These are phyloP conservation scores for Nakazawaea holstii DNA, from an alignment of 805 yeast genomes.

Conservation along the genomic window DNA sequence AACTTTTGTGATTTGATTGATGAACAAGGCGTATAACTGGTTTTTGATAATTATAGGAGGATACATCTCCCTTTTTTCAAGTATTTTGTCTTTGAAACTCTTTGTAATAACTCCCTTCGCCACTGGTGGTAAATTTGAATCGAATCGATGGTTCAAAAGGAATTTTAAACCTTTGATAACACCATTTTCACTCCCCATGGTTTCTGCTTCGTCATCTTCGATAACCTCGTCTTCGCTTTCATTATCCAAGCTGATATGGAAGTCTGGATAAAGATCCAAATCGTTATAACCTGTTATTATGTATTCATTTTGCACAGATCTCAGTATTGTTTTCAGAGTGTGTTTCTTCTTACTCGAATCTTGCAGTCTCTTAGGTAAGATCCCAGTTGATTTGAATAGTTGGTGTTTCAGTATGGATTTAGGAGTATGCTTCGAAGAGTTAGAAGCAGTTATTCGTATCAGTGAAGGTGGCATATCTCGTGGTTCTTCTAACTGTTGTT, in stretches of 20 bases:
- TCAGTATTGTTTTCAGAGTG: not conserved
- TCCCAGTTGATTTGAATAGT: slow-evolving; percentile 5
- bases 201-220: not conserved
- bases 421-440: slow-evolving; percentile 8
- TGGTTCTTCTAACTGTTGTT: not conserved
- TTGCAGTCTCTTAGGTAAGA: not conserved
- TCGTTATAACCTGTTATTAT: slow-evolving; percentile 7
- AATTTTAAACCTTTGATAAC: slow-evolving; percentile 16
- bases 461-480: slow-evolving; percentile 4
- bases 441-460: slow-evolving; percentile 10
- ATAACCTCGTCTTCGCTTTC: not conserved
- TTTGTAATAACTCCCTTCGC: slow-evolving; percentile 19
- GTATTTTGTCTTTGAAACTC: slow-evolving; percentile 16
- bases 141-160: slow-evolving; percentile 17
- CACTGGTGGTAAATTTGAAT: slow-evolving; percentile 15
- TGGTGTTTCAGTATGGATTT: slow-evolving; percentile 8
- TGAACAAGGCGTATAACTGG: slow-evolving; percentile 45
- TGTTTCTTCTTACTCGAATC: not conserved
- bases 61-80: slow-evolving; percentile 15
- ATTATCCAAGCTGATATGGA: not conserved
- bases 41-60: slow-evolving; percentile 35
- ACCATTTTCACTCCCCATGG: not conserved
- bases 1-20: slow-evolving; percentile 42
- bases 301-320: not conserved
- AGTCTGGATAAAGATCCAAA: slow-evolving; percentile 3